Evolutionary conservation across 2,329 filamentous ascomycete genomes (phyloP).

Genomic region (Aspergillus tubingensis): DNA sequence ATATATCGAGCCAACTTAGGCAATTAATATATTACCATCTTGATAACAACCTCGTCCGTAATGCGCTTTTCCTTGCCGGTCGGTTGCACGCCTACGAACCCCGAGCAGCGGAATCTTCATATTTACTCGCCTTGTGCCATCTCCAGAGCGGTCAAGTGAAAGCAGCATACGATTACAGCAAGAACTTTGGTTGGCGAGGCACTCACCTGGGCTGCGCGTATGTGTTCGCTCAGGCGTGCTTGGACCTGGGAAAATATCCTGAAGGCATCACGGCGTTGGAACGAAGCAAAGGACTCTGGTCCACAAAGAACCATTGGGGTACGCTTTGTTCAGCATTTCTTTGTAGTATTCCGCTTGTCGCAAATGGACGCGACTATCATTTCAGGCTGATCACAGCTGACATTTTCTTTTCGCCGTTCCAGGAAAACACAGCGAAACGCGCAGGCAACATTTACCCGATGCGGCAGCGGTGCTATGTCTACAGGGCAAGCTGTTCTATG

Average conservation of each 20-base stretch:
- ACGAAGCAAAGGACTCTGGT: slow-evolving; percentile 75
- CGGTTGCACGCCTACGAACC: slow-evolving; percentile 82
- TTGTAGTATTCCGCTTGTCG: background rate
- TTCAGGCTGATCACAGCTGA: slow-evolving; percentile 6
- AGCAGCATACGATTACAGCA: slow-evolving; percentile 81
- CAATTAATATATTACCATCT: slow-evolving; percentile 72
- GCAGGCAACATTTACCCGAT: slow-evolving; percentile 76
- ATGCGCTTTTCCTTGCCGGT: slow-evolving; percentile 91
- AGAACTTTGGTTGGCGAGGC: slow-evolving; percentile 68
- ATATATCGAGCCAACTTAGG: slow-evolving; percentile 62
- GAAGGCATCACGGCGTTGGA: slow-evolving; percentile 85
- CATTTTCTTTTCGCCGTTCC: slow-evolving; percentile 6
- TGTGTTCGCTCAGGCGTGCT: slow-evolving; percentile 85
- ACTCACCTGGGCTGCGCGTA: slow-evolving; percentile 84
- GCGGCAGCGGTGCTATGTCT: slow-evolving; percentile 80
- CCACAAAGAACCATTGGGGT: slow-evolving; percentile 73
- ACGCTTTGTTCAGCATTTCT: slow-evolving; percentile 44
- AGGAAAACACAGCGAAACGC: slow-evolving; percentile 73
- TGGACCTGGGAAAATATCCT: slow-evolving; percentile 74
- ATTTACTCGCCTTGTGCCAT: slow-evolving; percentile 82
- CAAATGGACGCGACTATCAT: background rate
- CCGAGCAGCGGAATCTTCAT: slow-evolving; percentile 74
- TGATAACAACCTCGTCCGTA: slow-evolving; percentile 85
- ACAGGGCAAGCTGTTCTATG: slow-evolving; percentile 82
- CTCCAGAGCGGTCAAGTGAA: slow-evolving; percentile 79